Evolutionary conservation across 129 eudicot species (phyloP), one percentile per base, ranked within the genome.

Genomic region (Apium graveolens): DNA sequence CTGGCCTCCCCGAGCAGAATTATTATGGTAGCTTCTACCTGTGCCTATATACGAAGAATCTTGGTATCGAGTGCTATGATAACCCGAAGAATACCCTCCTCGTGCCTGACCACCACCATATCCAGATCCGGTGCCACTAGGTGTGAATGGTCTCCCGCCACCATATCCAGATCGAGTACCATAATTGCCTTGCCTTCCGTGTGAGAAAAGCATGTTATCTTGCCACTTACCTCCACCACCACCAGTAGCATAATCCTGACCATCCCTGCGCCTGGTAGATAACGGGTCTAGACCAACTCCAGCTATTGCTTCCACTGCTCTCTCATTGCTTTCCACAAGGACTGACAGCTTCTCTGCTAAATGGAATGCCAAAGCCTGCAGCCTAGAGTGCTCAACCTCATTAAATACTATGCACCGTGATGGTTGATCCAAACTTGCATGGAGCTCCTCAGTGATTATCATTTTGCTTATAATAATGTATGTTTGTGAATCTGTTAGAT

Each of bases 401-500:
- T 90, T 96, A 89, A 91, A 95, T 14, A 95, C 84, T 7, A 91
- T 88, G 91, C 96, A 90, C 17, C 71, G 81, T 13, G 97, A 86
- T 0, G 92, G 98, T 70, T 95, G 96, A 83, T 91, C 96, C 98
- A 89, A 91, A 80, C 90, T 88, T 1, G 96, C 97, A 37, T 86
- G 91, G n/a, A 95, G 96, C 89, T 95, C 98, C 74, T 90, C 96
- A 0, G 85, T 84, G 1, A 91, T 82, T 90, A 95, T 90, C 98
- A 95, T 95, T 80, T 90, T 95, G 78, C 97, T 91, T 45, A 90
- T 91, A 11, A 84, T 80, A 83, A 91, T 78, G 48, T 85, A 96
- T 1, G 96, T 85, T 75, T 87, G 92, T 42, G 84, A 35, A 8
- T 88, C 93, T 0, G 96, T 83, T 4, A 95, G 89, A 70, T 91